Conservation (phyloP, 2,329 filamentous ascomycete genomes). For the Gaeumannomyces tritici region DNA sequence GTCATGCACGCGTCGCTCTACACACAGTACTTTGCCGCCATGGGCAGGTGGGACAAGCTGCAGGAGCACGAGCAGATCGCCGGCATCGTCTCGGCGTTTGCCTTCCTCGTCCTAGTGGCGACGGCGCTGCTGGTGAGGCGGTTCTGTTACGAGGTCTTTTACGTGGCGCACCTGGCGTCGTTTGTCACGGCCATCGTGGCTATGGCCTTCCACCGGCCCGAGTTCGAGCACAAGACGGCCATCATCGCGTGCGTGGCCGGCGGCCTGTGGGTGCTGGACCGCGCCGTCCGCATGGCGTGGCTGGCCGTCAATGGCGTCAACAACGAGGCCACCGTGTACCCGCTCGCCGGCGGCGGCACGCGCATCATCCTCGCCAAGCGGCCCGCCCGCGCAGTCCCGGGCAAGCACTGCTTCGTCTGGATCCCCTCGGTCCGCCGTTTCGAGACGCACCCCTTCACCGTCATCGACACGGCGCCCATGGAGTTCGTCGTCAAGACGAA, state of each 20-base stretch:
- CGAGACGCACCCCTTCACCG: slow-evolving; percentile 57
- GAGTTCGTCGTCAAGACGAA: slow-evolving; percentile 51
- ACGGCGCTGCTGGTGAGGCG: slow-evolving; percentile 33
- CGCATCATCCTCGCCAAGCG: slow-evolving; percentile 43
- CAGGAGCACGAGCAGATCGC: slow-evolving; percentile 29
- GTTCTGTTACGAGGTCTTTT: slow-evolving; percentile 44
- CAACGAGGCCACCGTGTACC: slow-evolving; percentile 41
- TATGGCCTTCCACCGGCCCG: slow-evolving; percentile 41
- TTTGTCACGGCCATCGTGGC: slow-evolving; percentile 38
- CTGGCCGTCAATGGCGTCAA: slow-evolving; percentile 34
- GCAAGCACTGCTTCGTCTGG: slow-evolving; percentile 56
- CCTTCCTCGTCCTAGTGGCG: slow-evolving; percentile 33
- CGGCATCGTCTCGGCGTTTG: slow-evolving; percentile 36
- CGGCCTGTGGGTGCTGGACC: slow-evolving; percentile 40
- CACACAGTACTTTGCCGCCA: slow-evolving; percentile 25
- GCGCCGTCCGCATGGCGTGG: slow-evolving; percentile 34
- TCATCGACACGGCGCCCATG: slow-evolving; percentile 39
- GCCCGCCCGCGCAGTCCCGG: slow-evolving; percentile 35
- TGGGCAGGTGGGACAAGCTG: slow-evolving; percentile 20
- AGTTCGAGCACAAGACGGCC: slow-evolving; percentile 29
- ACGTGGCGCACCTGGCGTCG: slow-evolving; percentile 38
- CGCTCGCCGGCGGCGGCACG: slow-evolving; percentile 43
- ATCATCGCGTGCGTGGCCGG: slow-evolving; percentile 31
- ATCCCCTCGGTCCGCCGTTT: slow-evolving; percentile 45
- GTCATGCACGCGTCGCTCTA: slow-evolving; percentile 37